Base-by-base conservation (phyloP, 2,329 filamentous ascomycete genomes). In the Macrophomina phaseolina region DNA sequence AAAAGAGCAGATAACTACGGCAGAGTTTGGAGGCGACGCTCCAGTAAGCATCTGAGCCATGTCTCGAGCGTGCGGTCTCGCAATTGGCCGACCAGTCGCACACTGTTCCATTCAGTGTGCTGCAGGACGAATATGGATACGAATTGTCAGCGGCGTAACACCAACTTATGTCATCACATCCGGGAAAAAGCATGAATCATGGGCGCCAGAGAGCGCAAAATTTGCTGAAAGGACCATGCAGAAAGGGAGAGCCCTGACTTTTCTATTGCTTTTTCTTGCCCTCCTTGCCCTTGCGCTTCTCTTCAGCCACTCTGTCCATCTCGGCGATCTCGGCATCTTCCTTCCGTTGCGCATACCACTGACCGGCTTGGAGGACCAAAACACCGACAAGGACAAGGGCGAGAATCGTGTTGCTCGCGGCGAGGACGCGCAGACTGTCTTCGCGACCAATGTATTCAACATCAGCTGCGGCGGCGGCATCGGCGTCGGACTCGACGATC, bases 281-380 rank as follows among this genome's bases (percentile, higher is more conserved):
- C 64, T 71, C 73, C 66, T 77, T 75, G 64, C 77, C 78, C 67
- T 78, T 77, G 73, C 79, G 81, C 79, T 84, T 84, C 74, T 81
- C 83, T 68, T 80, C 79, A 66, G 81, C 77, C 69, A 81, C 83
- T 78, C 83, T 80, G 71, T 89, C 86, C 70, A 90, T 84, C 76
- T 88, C 86, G 75, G 87, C 88, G 66, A 86, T 84, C 79, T 97
- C 94, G 77, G 94, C 91, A 74, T 86, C 85, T 80, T 98, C 94
- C 82, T 96, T 96, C 76, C 92, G 87, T 86, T 98, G 94, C 32
- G 95, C 95, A 82, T 99, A 99, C 95, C 94, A 98, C 85, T 98
- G 93, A 11, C 95, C 95, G 23, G 93, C 93, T 87, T 99, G 95
- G 75, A 99, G 81, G 40, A 97, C 92, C 70, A 99, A 78, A 9